Conservation (phyloP, 352 stramenopile genomes). For the Globisporangium paroecandrum region DNA sequence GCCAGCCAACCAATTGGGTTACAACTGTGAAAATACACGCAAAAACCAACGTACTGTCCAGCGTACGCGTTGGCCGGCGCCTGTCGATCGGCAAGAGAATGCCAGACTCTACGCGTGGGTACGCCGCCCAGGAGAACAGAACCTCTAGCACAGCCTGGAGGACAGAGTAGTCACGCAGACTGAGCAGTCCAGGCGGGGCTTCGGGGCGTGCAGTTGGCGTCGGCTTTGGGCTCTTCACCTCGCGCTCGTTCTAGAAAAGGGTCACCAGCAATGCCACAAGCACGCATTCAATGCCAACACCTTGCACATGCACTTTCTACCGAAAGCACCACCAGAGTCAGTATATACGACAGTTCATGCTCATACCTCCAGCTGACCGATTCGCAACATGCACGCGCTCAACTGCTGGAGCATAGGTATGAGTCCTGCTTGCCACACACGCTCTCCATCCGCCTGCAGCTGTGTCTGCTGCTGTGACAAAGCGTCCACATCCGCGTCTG, state of each 20-base stretch:
- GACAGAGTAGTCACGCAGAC: conserved; percentile 80
- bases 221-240: conserved; percentile 12
- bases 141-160: conserved; percentile 78
- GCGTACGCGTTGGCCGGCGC: conserved; percentile 73
- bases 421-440: conserved; percentile 31
- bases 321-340: background rate
- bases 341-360: background rate
- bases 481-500: background rate
- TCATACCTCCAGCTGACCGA: conserved; percentile 11
- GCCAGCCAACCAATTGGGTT: background rate
- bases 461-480: background rate
- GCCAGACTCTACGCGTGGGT: conserved; percentile 47
- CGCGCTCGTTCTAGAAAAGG: background rate
- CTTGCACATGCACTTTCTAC: background rate
- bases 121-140: conserved; percentile 65
- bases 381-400: conserved; percentile 34
- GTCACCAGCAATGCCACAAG: background rate
- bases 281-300: background rate
- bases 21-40: background rate
- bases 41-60: conserved; percentile 50
- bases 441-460: conserved; percentile 8
- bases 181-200: conserved; percentile 66
- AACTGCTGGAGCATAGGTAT: conserved; percentile 45
- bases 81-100: conserved; percentile 57
- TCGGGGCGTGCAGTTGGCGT: conserved; percentile 22